These are phyloP conservation scores for Drechslerella coelobrocha DNA, from an alignment of 2,329 filamentous ascomycete genomes.

Conservation along the genomic window DNA sequence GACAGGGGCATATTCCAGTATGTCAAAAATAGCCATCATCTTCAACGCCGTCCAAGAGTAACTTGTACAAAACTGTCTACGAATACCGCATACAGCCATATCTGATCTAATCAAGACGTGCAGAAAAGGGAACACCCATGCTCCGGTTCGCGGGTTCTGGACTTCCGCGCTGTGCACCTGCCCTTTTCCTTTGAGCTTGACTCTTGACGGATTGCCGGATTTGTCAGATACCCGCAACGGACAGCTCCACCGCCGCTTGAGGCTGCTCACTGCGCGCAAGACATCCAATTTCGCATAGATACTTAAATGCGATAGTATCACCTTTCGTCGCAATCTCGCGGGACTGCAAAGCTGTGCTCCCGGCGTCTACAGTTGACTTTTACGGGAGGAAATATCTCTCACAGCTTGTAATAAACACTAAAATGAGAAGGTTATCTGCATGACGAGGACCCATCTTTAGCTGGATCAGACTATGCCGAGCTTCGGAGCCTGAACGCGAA, in stretches of 20 bases:
- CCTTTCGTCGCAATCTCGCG: too few relatives aligned
- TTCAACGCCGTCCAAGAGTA: not conserved
- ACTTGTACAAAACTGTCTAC: not conserved
- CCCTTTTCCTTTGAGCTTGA: not conserved
- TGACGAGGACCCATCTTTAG: too few relatives aligned
- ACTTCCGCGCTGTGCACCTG: not conserved
- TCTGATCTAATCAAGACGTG: not conserved
- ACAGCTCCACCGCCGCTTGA: not conserved
- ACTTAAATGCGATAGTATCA: too few relatives aligned
- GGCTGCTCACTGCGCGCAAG: not conserved
- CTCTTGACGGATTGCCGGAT: conserved; percentile 1
- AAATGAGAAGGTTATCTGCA: too few relatives aligned
- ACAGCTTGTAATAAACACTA: too few relatives aligned
- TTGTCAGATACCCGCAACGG: not conserved
- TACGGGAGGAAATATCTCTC: too few relatives aligned
- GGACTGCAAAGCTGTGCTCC: too few relatives aligned
- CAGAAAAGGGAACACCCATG: not conserved
- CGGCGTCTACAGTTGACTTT: too few relatives aligned
- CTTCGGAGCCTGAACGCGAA: too few relatives aligned
- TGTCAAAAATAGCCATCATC: too few relatives aligned
- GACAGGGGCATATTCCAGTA: too few relatives aligned
- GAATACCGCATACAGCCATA: not conserved
- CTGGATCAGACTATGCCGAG: too few relatives aligned
- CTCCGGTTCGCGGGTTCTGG: conserved; percentile 5
- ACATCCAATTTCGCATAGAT: not conserved